phyloP scores from a whole-genome alignment of 225 moss, liverwort and hornwort species.

The Lunularia cruciata region DNA sequence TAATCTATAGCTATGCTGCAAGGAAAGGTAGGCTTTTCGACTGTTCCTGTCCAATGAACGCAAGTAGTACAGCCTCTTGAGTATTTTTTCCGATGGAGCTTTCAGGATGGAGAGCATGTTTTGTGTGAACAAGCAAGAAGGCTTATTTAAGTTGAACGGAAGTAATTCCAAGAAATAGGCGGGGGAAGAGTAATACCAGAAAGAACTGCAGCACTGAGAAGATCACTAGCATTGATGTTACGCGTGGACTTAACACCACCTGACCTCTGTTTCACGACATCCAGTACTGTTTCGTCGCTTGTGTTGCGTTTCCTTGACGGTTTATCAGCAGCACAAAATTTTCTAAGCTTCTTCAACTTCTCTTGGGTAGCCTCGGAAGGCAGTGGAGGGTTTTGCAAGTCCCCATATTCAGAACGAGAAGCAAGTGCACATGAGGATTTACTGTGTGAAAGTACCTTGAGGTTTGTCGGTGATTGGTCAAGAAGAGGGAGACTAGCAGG shows the following conservation, averaged over 20 bases:
- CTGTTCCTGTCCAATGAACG: too few relatives aligned
- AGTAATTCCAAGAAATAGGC: slow-evolving; percentile 32
- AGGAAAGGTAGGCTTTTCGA: too few relatives aligned
- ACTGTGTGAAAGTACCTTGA: too few relatives aligned
- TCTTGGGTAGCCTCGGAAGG: slow-evolving; percentile 22
- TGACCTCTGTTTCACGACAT: slow-evolving; percentile 19
- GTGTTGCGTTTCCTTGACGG: background rate
- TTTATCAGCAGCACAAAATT: background rate
- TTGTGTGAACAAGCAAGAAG: too few relatives aligned
- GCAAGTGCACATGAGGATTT: background rate
- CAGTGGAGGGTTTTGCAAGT: background rate
- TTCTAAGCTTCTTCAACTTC: slow-evolving; percentile 40
- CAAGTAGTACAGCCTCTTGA: too few relatives aligned
- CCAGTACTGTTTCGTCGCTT: slow-evolving; percentile 15
- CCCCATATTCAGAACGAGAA: background rate
- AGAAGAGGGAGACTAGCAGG: too few relatives aligned
- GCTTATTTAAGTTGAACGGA: too few relatives aligned
- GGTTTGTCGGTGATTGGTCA: too few relatives aligned
- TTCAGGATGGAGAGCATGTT: too few relatives aligned
- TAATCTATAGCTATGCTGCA: too few relatives aligned
- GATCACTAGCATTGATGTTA: slow-evolving; percentile 24
- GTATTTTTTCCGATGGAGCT: too few relatives aligned
- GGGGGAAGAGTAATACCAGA: slow-evolving; percentile 34
- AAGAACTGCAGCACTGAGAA: slow-evolving; percentile 32
- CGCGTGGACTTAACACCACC: slow-evolving; percentile 5